phyloP scores from a whole-genome alignment of 2,329 filamentous ascomycete species.

The Phyllosticta ampelicida region DNA sequence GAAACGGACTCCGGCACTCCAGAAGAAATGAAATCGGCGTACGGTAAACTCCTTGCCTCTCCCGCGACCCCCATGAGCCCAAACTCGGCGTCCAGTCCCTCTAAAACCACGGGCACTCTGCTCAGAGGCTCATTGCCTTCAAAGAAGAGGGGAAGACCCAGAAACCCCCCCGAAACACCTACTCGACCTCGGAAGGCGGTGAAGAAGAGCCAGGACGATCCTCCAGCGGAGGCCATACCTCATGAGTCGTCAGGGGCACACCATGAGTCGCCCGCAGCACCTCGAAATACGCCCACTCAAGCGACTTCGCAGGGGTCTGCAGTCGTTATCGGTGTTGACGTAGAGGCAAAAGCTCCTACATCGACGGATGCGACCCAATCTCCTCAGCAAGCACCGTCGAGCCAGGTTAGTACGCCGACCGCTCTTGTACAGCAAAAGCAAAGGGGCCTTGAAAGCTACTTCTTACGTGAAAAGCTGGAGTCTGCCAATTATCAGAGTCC shows the following conservation, averaged over 20 bases:
- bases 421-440: neutral
- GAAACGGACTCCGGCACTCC: neutral
- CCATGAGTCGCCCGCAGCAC: neutral
- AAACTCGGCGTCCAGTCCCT: neutral
- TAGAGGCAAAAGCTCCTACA: neutral
- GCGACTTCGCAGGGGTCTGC: neutral
- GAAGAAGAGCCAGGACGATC: constrained; percentile 1
- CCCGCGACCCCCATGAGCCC: neutral
- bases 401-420: neutral
- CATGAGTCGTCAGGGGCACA: neutral
- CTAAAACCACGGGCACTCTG: neutral
- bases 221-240: neutral
- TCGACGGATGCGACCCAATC: neutral
- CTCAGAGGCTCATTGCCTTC: neutral
- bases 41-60: neutral
- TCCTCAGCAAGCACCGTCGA: neutral
- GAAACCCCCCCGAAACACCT: constrained; percentile 4
- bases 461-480: neutral
- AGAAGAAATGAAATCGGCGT: neutral
- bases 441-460: neutral
- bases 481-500: neutral
- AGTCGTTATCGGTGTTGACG: neutral
- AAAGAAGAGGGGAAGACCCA: constrained; percentile 12
- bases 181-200: constrained; percentile 1
- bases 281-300: neutral